Evolutionary conservation across 2,329 filamentous ascomycete genomes (phyloP).

Genomic region (Botrytis porri): DNA sequence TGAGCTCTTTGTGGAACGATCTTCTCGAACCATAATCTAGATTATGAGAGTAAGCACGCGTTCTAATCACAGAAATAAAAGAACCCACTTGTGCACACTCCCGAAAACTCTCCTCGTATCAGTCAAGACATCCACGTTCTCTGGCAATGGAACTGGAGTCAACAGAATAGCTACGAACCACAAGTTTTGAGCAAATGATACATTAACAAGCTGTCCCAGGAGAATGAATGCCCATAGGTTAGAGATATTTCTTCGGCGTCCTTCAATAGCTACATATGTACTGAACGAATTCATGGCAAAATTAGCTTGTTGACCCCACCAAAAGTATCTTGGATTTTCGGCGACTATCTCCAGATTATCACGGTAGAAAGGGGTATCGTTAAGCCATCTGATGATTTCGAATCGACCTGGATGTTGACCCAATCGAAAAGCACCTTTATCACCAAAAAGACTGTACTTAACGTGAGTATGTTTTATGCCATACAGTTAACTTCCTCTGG

Average conservation of each 20-base stretch:
- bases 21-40: slow-evolving; percentile 37
- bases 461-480: slow-evolving; percentile 19
- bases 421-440: slow-evolving; percentile 35
- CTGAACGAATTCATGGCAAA: slow-evolving; percentile 53
- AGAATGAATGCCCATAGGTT: slow-evolving; percentile 55
- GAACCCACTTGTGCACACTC: slow-evolving; percentile 14
- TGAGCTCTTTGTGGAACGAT: slow-evolving; percentile 44
- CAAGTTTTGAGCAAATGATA: slow-evolving; percentile 61
- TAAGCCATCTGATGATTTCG: slow-evolving; percentile 34
- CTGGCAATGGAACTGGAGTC: slow-evolving; percentile 49
- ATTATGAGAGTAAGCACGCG: slow-evolving; percentile 26
- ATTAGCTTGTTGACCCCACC: slow-evolving; percentile 62
- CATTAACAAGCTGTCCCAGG: slow-evolving; percentile 56
- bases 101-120: slow-evolving; percentile 2
- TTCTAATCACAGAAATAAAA: neutral
- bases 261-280: slow-evolving; percentile 57
- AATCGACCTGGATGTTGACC: slow-evolving; percentile 36
- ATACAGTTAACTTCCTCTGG: slow-evolving; percentile 10
- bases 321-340: slow-evolving; percentile 53
- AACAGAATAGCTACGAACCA: slow-evolving; percentile 60
- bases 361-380: slow-evolving; percentile 33
- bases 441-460: slow-evolving; percentile 33
- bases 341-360: slow-evolving; percentile 51
- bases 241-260: slow-evolving; percentile 54
- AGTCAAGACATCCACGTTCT: slow-evolving; percentile 33